Evolutionary conservation across 140 eudicot species (phyloP).

Genomic region (Oenanthe javanica): DNA sequence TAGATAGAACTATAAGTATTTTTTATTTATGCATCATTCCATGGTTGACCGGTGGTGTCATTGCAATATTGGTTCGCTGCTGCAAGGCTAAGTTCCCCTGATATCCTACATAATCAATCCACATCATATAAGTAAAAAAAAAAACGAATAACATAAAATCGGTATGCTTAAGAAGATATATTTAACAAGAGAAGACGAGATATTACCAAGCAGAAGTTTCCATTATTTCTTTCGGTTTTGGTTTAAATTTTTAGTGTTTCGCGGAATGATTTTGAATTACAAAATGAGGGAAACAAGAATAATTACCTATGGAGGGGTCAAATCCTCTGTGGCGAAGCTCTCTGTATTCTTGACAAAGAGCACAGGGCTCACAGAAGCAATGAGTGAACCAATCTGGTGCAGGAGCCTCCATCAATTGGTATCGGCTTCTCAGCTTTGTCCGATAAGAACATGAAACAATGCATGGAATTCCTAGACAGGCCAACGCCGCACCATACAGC

Average conservation of each 20-base stretch:
- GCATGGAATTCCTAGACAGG: slow-evolving; percentile 24
- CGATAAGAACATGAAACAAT: slow-evolving; percentile 34
- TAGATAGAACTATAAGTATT: not conserved
- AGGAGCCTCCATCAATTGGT: slow-evolving; percentile 38
- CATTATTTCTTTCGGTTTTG: too few relatives aligned
- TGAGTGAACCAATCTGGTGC: slow-evolving; percentile 48
- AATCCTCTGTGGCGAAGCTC: slow-evolving; percentile 47
- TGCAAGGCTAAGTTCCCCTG: slow-evolving; percentile 24
- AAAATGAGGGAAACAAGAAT: not conserved
- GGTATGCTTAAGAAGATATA: too few relatives aligned
- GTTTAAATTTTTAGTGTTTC: not conserved
- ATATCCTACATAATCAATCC: slow-evolving; percentile 20
- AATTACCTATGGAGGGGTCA: slow-evolving; percentile 52
- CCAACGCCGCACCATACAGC: slow-evolving; percentile 14
- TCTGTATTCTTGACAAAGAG: slow-evolving; percentile 68
- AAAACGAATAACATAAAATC: too few relatives aligned
- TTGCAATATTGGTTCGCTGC: slow-evolving; percentile 4
- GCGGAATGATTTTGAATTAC: too few relatives aligned
- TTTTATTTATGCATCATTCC: slow-evolving; percentile 26
- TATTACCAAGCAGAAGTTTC: not conserved
- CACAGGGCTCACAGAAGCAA: slow-evolving; percentile 51
- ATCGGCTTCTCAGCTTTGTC: slow-evolving; percentile 30
- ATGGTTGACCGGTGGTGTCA: slow-evolving; percentile 34
- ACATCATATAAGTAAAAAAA: not conserved
- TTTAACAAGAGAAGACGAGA: too few relatives aligned